phyloP scores from a whole-genome alignment of 306 rosid genomes.

The Acmispon strigosus region DNA sequence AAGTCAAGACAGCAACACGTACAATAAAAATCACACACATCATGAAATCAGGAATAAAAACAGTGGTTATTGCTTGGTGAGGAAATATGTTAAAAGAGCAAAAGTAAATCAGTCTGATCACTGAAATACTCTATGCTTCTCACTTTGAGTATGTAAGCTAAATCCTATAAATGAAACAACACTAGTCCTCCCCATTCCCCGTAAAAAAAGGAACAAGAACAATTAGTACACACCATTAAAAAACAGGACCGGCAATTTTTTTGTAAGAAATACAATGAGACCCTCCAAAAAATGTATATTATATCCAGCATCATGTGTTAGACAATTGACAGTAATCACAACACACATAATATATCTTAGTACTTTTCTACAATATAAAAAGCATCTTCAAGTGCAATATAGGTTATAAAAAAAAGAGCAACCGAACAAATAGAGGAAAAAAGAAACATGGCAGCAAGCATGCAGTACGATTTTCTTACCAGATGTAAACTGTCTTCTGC shows the following conservation, averaged over 20 bases:
- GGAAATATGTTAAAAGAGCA: not conserved
- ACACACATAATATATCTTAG: conserved; percentile 4
- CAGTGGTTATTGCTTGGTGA: not conserved
- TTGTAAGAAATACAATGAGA: not conserved
- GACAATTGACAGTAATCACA: conserved; percentile 8
- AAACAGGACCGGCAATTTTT: not conserved
- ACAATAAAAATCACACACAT: conserved; percentile 13
- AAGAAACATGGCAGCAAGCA: not conserved
- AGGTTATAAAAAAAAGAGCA: conserved; percentile 2
- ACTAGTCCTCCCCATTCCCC: not conserved
- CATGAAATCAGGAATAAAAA: conserved; percentile 16
- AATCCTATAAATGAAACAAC: not conserved
- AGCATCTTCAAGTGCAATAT: conserved; percentile 4
- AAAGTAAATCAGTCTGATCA: not conserved
- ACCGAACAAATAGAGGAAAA: conserved; percentile 12
- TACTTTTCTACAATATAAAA: not conserved
- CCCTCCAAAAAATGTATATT: not conserved
- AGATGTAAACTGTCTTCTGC: conserved; percentile 82
- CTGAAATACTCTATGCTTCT: not conserved
- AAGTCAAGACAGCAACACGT: conserved; percentile 19
- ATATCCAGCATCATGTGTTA: not conserved
- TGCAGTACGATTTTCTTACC: conserved; percentile 46
- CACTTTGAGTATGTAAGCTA: not conserved
- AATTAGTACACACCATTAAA: not conserved
- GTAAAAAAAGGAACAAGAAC: not conserved